phyloP scores from a whole-genome alignment of 2,329 filamentous ascomycete genomes.

The Hypoxylon sp. region DNA sequence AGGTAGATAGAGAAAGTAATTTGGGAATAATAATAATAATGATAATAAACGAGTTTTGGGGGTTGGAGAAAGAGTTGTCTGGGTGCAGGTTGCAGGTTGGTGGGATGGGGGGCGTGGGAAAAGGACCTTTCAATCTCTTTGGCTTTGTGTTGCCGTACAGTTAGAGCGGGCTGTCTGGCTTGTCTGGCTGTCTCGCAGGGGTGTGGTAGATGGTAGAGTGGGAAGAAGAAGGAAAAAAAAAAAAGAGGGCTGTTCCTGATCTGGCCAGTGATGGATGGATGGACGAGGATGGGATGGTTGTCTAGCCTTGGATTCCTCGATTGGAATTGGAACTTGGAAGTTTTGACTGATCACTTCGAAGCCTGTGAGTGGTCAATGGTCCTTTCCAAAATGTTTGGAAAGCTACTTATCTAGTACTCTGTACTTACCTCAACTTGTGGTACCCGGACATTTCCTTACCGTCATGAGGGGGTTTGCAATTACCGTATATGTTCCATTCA shows the following conservation, averaged over 20 bases:
- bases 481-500: too few species aligned
- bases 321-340: too few species aligned
- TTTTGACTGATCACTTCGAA: slow-evolving; percentile 41
- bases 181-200: slow-evolving; percentile 35
- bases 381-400: slow-evolving; percentile 24
- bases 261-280: slow-evolving; percentile 41
- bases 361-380: slow-evolving; percentile 42
- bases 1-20: slow-evolving; percentile 35
- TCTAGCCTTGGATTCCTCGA: slow-evolving; percentile 40
- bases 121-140: slow-evolving; percentile 42
- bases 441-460: slow-evolving; percentile 34
- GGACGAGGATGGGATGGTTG: slow-evolving; percentile 37
- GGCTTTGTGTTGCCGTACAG: slow-evolving; percentile 38
- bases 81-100: slow-evolving; percentile 36
- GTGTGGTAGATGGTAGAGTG: slow-evolving; percentile 15
- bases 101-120: slow-evolving; percentile 36
- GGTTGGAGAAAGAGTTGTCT: slow-evolving; percentile 43
- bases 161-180: slow-evolving; percentile 26
- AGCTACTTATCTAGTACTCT: slow-evolving; percentile 29
- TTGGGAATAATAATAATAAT: slow-evolving; percentile 43
- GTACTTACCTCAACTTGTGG: slow-evolving; percentile 28
- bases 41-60: slow-evolving; percentile 33
- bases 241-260: slow-evolving; percentile 45
- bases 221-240: slow-evolving; percentile 24
- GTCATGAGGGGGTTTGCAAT: too few species aligned